Evolutionary conservation across 805 yeast species (phyloP).

Genomic region (Zygosaccharomyces bailii): DNA sequence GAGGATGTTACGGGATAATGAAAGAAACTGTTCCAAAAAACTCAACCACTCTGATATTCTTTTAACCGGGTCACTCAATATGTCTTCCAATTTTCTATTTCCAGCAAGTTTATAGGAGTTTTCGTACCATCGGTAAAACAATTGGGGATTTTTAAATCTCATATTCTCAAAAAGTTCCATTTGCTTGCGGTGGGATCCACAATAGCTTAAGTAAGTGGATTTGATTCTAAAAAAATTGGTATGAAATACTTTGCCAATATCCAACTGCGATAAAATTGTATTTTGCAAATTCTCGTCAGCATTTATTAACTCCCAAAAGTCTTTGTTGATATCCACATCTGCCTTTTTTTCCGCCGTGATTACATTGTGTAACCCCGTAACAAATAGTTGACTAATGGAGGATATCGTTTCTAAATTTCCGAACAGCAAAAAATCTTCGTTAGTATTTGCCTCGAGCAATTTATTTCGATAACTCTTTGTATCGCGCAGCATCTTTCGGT

Average conservation of each 20-base stretch:
- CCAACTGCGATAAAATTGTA: conserved; percentile 15
- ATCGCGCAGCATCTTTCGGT: conserved; percentile 34
- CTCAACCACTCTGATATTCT: conserved; percentile 31
- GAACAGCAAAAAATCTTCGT: conserved; percentile 41
- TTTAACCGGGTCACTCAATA: conserved; percentile 35
- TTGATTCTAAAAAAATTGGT: conserved; percentile 35
- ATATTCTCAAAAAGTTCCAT: conserved; percentile 26
- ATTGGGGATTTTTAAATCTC: conserved; percentile 15
- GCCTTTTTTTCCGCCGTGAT: not conserved
- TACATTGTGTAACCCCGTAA: conserved; percentile 13
- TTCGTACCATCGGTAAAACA: conserved; percentile 36
- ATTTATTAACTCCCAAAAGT: conserved; percentile 16
- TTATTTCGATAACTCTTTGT: conserved; percentile 32
- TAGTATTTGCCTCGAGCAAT: conserved; percentile 25
- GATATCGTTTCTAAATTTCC: conserved; percentile 43
- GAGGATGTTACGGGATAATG: conserved; percentile 1
- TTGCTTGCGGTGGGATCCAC: conserved; percentile 33
- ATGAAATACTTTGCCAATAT: conserved; percentile 33
- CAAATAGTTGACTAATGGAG: conserved; percentile 37
- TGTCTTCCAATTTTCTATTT: conserved; percentile 30
- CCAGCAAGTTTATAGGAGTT: conserved; percentile 33
- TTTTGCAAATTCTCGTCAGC: conserved; percentile 6
- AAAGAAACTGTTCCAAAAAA: conserved; percentile 10
- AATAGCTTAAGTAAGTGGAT: conserved; percentile 36
- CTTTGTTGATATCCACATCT: conserved; percentile 9